Evolutionary conservation across 1,284 basidiomycete species (phyloP), one percentile per base, ranked within the genome.

Genomic region (Macrocybe sp.): DNA sequence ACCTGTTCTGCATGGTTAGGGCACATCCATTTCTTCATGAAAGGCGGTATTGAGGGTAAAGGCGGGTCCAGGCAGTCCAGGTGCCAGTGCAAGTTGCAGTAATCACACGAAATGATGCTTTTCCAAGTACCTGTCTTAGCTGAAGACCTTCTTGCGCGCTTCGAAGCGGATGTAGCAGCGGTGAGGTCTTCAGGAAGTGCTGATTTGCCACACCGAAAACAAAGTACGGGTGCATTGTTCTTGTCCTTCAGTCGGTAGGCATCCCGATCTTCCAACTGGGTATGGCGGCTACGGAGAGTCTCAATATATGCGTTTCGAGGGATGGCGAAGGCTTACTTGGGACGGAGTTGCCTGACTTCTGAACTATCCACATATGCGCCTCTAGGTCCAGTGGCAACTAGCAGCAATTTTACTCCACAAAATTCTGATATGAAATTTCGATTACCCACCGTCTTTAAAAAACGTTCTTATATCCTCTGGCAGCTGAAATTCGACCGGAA

Each of bases 11-110:
- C 84, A 64, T 99, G 96, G 59, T 94, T 92, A 2, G 97, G 97
- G 68, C 96, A 99, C 92, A 96, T 97, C 96, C 97, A 99, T 67
- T 95, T 97, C 70, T 86, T 86, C 54, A 82, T 83, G 48, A 88
- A 81, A 28, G 86, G 79, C 3, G 97, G 97, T 81, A 98, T 86
- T 40, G 76, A 77, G 14, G 86, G 75, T 56, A 97, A 72, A 2
- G 97, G 96, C 12, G 96, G 97, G 58, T 90, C 85, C 32, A 99
- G 73, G 62, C 96, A 99, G 64, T 99, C 96, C 47, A 98, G 78
- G 65, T 99, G 96, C 92, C 96, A 99, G 65, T 96, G 90, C 48
- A 96, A 76, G 49, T 79, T 77, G 69, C 97, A 99, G 63, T 95
- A 94, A 69, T 99, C 97, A 67, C 96, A 99, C 33, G 92, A 91